Evolutionary conservation across 768 basidiomycete species (phyloP), one percentile per base, ranked within the genome.

Genomic region (Leccinum subgranulosum): DNA sequence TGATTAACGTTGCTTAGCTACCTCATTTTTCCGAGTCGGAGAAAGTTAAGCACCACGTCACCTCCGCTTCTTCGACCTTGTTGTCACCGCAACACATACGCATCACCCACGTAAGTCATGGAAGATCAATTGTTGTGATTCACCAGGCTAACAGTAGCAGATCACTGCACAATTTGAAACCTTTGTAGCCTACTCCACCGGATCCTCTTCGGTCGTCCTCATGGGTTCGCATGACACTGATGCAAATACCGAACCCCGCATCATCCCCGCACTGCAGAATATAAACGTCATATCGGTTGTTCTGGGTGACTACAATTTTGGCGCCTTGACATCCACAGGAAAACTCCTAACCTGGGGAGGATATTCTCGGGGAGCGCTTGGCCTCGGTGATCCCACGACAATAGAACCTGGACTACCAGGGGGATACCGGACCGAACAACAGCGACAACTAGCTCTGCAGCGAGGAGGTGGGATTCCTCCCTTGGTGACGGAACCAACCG

Each of bases 291-390:
- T 98, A 58, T 91, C 92, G 51, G 85, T 96, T 55, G 87, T 88
- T 14, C 80, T 94, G 51, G 96, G 96, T 6, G 96, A 98, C 73
- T 97, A 95, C 71, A 96, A 98, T 75, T 85, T 80, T 67, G 90
- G 85, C 34, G 95, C 96, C 1, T 76, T 97, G 64, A 95, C 92
- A 3, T 77, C 82, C 39, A 71, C 78, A 23, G 96, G 95, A 15
- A 81, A 85, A 66, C 75, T 94, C 25, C 75, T 88, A 19, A 90
- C 94, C 11, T 95, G 91, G 92, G 93, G 92, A 15, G 62, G 71
- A 25, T 88, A 85, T 72, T 88, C 87, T 21, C 69, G 74, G 29
- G 94, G 95, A 11, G 94, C 94, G 2, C 77, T 97, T 36, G 95
- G 95, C 1, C 78, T 97, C 2, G 94, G 94, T 4, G 85, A 92